Base-by-base conservation (phyloP, 208 protist species). In the Leishmania braziliensis region DNA sequence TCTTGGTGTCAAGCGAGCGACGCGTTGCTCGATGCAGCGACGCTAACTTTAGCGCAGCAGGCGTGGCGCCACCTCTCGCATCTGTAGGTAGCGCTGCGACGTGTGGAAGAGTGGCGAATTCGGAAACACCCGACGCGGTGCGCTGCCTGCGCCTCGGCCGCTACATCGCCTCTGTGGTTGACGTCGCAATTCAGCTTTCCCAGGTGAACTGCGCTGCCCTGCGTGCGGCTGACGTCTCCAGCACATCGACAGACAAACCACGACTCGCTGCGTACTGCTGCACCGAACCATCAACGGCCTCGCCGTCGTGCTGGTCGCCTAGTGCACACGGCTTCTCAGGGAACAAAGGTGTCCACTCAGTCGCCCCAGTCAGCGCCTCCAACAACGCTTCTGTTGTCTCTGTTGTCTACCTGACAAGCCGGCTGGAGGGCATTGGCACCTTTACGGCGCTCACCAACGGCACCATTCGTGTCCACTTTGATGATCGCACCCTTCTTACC, bases 391-490 rank as follows among this genome's bases (percentile, higher is more conserved):
- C 39, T 43, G 83, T 65, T 10, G 86, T 73, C 71, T 86, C 81
- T 43, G 84, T 94, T 16, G 81, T 95, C 20, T 89, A 88, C 77
- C 69, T 95, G 50, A 94, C 94, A 33, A 92, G 80, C 50, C 88
- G 81, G 14, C 86, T 97, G n/a, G 92, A 96, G 23, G 91, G 88
- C 48, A 84, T 97, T 14, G 94, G 92, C 53, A 93, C 80, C 69
- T 97, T 97, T 81, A 90, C 91, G 6, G 94, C 94, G 0, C 84
- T 95, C 23, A 95, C 91, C 29, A 97, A 97, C 88, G 94, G 94
- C 58, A 90, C 88, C 48, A 80, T 95, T 43, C 92, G 94, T 18
- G 91, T 84, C 78, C 87, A 90, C 77, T 97, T 97, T 75, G 89
- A 94, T 76, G 94, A 97, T 71, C 92, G 94, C 65, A 94, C 92